A percentile compares a stretch with the other conserved stretches of the same genome.
Conservation (phyloP, 306 rosid genomes). For the Cucurbita maxima region DNA sequence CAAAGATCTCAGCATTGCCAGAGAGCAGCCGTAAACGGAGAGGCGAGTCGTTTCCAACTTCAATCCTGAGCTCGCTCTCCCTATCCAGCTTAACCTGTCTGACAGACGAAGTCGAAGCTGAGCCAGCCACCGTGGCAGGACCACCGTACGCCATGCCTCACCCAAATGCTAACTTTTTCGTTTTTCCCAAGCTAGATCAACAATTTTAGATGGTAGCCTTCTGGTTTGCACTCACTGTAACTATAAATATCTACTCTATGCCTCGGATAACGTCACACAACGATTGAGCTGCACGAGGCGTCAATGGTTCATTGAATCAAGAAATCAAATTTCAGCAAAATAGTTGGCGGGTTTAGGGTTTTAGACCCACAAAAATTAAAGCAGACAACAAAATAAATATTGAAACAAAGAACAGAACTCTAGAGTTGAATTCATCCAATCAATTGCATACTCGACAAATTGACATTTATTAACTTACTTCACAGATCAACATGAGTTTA, state of each 20-base stretch:
- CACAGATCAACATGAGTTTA: neutral
- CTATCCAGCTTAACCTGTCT: slow-evolving; percentile 70
- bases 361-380: neutral
- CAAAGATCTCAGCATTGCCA: slow-evolving; percentile 85
- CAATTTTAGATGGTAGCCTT: neutral
- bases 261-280: neutral
- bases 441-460: neutral
- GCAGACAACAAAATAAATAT: neutral
- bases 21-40: slow-evolving; percentile 66
- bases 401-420: neutral
- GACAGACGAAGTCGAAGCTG: slow-evolving; percentile 26
- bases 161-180: neutral
- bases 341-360: neutral
- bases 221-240: neutral
- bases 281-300: neutral
- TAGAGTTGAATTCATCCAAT: neutral
- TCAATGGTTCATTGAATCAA: neutral
- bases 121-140: slow-evolving; percentile 29
- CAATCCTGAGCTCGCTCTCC: slow-evolving; percentile 82
- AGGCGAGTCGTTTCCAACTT: slow-evolving; percentile 54
- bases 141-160: slow-evolving; percentile 45
- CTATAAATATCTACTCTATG: neutral
- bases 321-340: neutral
- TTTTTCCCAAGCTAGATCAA: neutral
- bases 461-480: neutral